Evolutionary conservation across 306 rosid species (phyloP).

Genomic region (Cyamopsis tetragonoloba): DNA sequence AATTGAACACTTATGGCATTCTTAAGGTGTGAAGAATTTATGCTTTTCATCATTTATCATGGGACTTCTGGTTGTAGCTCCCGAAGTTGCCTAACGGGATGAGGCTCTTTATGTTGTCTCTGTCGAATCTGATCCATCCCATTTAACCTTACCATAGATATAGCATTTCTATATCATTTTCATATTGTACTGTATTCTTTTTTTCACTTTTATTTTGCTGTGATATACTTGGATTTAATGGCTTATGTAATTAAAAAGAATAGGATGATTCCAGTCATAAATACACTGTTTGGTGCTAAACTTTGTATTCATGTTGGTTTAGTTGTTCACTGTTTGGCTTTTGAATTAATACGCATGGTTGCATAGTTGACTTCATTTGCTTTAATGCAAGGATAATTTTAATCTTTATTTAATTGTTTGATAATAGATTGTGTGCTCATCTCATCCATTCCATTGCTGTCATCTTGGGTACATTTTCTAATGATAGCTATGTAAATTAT

Average conservation of each 20-base stretch:
- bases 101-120: constrained; percentile 3
- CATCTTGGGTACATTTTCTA: neutral
- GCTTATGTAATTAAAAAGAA: neutral
- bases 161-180: constrained; percentile 1
- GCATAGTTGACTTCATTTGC: constrained; percentile 21
- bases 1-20: neutral
- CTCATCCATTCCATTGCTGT: neutral
- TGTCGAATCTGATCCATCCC: neutral
- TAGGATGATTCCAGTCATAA: neutral
- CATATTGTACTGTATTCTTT: neutral
- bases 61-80: neutral
- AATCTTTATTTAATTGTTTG: neutral
- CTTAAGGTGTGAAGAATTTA: neutral
- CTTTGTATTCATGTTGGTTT: constrained; percentile 2
- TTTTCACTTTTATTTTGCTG: neutral
- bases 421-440: neutral
- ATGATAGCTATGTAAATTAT: constrained; percentile 29
- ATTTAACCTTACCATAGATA: constrained; percentile 1
- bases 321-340: constrained; percentile 3
- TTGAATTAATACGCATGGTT: neutral
- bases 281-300: constrained; percentile 20
- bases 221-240: constrained; percentile 13
- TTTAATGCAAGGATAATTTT: constrained; percentile 11
- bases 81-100: neutral
- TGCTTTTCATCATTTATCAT: constrained; percentile 3